Base-by-base conservation (phyloP, 1,284 basidiomycete species). In the Cerioporus squamosus region DNA sequence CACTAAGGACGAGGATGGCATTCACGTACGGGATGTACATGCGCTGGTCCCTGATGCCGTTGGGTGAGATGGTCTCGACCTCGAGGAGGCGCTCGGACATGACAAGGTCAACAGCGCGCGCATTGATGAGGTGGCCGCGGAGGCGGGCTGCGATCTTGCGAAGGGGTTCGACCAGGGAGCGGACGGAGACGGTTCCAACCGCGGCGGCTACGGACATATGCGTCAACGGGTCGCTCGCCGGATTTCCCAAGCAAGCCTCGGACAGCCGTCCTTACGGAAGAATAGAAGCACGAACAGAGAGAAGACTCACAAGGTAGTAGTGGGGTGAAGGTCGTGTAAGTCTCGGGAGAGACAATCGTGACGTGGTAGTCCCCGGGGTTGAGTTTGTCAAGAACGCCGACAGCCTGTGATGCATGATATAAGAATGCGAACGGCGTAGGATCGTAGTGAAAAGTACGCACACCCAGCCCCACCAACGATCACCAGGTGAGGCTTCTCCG, bases 381-480 rank as follows among this genome's bases (percentile, higher is more conserved):
- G 40, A 98, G 78, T 15, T 81, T 82, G 67, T 94, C 82, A n/a
- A 98, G 76, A 4, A 92, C 75, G 31, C 90, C 88, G 65, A 98
- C 86, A 23, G 94, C 89, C 95, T 97, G 67, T 26, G 12, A 14
- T 61, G 52, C 18, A 26, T 39, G 55, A 46, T 33, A 20, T 55
- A 22, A 59, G 51, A 8, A 38, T 29, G 40, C 26, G 49, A 29
- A n/a, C n/a, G n/a, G n/a, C n/a, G 33, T 14, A 57, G 6, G 23
- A 47, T 18, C 26, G 24, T 18, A 55, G 49, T 15, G 29, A 14
- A 48, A 45, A 51, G n/a, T 12, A 86, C 93, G 75, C 74, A 96
- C 95, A 47, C 95, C 95, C 95, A 98, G 6, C 95, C 95, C 93
- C 95, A 39, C 95, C 95, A 36, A 98, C 81, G 58, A 98, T 88